Evolutionary conservation across 805 yeast genomes (phyloP), one percentile per base, ranked within the genome.

Genomic region (Kazachstania bromeliacearum): DNA sequence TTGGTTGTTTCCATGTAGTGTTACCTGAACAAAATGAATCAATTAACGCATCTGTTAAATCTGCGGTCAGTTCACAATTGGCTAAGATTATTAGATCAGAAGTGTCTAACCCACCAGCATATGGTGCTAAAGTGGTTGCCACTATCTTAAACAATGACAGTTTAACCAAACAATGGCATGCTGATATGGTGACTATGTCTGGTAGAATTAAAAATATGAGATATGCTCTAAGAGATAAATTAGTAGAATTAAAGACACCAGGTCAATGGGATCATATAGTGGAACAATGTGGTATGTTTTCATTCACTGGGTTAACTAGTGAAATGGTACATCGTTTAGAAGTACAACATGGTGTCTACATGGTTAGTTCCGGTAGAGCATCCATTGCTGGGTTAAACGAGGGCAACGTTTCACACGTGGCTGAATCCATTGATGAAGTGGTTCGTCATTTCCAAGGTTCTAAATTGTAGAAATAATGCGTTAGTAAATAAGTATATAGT

Each of bases 281-380:
- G 32, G 68, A 70, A 45, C 98, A 92, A 68, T 81, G 84, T 43
- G 98, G 98, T 50, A 89, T 89, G 97, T 89, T 89, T 60, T 85
- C 95, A 24, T 89, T 79, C 66, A 89, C 97, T 21, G 98, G 96
- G 2, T 71, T 89, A 50, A 63, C 71, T 5, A 66, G 80, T 20
- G 79, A 73, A 22, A 89, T 85, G 75, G 95, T 82, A 37, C 71
- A 70, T 35, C 71, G 82, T 46, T 69, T 88, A 43, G 94, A 85
- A 51, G 57, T 70, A 39, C 73, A 79, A 48, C 94, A 79, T 59
- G 95, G 79, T 22, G 77, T 89, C 32, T 89, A 89, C 59, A 59
- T 88, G 59, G 84, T 84, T 15, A 58, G 76, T 31, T 75, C 82
- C 37, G 97, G 97, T 34, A 76, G 97, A 59, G 89, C 94, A 34